phyloP scores from a whole-genome alignment of 441 rosid genomes.

The Euphorbia corollata region DNA sequence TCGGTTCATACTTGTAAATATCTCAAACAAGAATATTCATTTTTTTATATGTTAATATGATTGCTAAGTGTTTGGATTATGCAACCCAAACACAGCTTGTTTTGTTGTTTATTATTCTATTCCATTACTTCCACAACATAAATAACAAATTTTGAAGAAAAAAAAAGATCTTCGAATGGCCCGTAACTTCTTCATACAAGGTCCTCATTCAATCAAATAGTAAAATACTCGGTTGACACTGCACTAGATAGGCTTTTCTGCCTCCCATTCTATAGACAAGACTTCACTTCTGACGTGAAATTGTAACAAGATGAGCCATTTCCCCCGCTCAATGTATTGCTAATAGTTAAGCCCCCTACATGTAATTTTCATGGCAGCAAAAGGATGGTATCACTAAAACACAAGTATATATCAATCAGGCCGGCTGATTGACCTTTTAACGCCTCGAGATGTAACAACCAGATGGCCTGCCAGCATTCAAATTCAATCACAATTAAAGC shows the following conservation, averaged over 20 bases:
- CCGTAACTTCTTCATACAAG: too few relatives aligned
- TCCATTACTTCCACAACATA: background rate
- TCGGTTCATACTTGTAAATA: conserved; percentile 8
- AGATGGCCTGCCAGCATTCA: background rate
- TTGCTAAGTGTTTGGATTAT: conserved; percentile 3
- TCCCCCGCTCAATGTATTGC: too few relatives aligned
- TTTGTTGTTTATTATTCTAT: background rate
- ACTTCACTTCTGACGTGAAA: too few relatives aligned
- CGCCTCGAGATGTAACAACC: background rate
- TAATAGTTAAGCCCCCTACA: too few relatives aligned
- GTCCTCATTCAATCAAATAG: too few relatives aligned
- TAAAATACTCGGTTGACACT: too few relatives aligned
- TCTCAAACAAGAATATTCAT: background rate
- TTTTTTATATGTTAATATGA: background rate
- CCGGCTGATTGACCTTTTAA: background rate
- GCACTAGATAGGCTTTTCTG: too few relatives aligned
- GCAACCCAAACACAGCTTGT: background rate
- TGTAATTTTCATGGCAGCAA: background rate
- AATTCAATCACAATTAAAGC: background rate
- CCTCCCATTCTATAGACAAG: too few relatives aligned
- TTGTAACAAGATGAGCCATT: too few relatives aligned
- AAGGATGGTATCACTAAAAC: too few relatives aligned
- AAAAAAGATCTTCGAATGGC: too few relatives aligned
- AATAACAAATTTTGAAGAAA: too few relatives aligned
- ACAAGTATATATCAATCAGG: background rate